Evolutionary conservation across 2,329 filamentous ascomycete genomes (phyloP), one percentile per base, ranked within the genome.

Genomic region (Diaporthe amygdali): DNA sequence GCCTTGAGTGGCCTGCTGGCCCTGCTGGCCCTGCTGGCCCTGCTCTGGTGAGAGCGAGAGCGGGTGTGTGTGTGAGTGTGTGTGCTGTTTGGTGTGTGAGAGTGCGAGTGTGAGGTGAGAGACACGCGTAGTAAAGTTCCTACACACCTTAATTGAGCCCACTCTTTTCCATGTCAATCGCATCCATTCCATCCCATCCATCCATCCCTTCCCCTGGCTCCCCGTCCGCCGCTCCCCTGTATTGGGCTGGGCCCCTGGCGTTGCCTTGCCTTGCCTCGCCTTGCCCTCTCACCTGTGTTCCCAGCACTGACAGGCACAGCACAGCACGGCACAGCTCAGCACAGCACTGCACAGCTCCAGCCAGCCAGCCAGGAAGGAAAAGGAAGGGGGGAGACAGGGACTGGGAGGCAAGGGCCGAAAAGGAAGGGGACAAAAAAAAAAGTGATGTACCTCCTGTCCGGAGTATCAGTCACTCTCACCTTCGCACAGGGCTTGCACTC

Each of bases 121-220:
- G 59, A 64, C 30, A 49, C 44, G 59, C 59, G 44, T 47, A 56
- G 55, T 44, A 55, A 37, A 44, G 52, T 59, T 68, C 66, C 66
- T 68, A 30, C 66, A 68, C 66, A 64, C 59, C 59, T 64, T 64
- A 64, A 64, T 64, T 47, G 66, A 68, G 52, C 52, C 66, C 66
- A 68, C 66, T 68, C 52, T 56, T 68, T 64, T 68, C 66, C 66
- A 68, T 56, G 66, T 68, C 66, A 59, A 68, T 68, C 66, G 66
- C 66, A 68, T 56, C 66, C 51, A 68, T 68, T 64, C 66, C 66
- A 68, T 59, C 41, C 39, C 49, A 56, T 47, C 66, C 66, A 68
- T 68, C 66, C 66, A 59, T 68, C 66, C 66, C 66, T 68, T 68
- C 66, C 66, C 66, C 66, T 68, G 66, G 66, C 55, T 59, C 66